Evolutionary conservation across 257 asterid species (phyloP).

Genomic region (Buddleja alternifolia): DNA sequence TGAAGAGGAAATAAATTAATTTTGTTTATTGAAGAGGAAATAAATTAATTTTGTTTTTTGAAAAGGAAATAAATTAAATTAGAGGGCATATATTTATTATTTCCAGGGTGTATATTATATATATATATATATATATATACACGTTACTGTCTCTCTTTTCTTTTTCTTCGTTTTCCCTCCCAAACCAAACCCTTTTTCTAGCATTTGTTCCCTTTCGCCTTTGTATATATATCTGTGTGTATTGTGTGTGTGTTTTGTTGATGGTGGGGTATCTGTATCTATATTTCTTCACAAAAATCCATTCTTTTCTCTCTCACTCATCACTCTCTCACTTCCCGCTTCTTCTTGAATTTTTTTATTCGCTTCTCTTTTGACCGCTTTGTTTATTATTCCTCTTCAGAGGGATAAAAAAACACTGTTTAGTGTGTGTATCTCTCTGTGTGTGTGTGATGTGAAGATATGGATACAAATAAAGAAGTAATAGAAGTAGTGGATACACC

Average conservation of each 20-base stretch:
- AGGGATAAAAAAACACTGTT: slow-evolving; percentile 39
- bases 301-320: slow-evolving; percentile 26
- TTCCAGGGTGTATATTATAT: neutral
- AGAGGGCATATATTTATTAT: neutral
- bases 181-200: slow-evolving; percentile 17
- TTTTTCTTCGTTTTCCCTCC: slow-evolving; percentile 33
- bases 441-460: slow-evolving; percentile 18
- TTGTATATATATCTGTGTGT: slow-evolving; percentile 26
- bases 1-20: no score
- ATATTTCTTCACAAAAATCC: slow-evolving; percentile 17
- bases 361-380: slow-evolving; percentile 37
- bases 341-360: slow-evolving; percentile 49
- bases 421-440: slow-evolving; percentile 22
- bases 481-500: slow-evolving; percentile 81
- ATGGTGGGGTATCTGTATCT: slow-evolving; percentile 27
- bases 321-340: slow-evolving; percentile 61
- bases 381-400: slow-evolving; percentile 33
- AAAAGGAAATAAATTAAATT: neutral
- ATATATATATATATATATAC: no score
- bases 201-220: neutral
- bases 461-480: slow-evolving; percentile 24
- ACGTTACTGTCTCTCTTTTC: slow-evolving; percentile 27
- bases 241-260: slow-evolving; percentile 13
- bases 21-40: no score
- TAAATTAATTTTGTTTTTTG: no score